Evolutionary conservation across 2,329 filamentous ascomycete species (phyloP).

Genomic region (Cladorrhinum sp.): DNA sequence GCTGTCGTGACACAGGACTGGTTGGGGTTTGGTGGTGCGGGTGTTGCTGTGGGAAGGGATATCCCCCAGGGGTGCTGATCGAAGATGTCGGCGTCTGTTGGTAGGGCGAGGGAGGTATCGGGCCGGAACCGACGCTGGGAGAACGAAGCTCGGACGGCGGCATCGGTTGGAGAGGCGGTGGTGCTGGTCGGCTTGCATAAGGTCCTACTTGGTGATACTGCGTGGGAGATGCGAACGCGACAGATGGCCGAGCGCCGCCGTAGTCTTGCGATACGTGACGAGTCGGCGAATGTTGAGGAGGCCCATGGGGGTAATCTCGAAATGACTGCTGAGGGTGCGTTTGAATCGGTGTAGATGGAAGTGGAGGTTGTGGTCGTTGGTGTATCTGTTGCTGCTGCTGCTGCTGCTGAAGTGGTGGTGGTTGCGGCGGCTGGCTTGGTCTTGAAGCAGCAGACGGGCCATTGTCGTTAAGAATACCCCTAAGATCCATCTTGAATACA

Average conservation of each 20-base stretch:
- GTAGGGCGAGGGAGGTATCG: constrained; percentile 46
- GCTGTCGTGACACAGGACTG: constrained; percentile 52
- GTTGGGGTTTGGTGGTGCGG: constrained; percentile 41
- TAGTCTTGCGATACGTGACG: constrained; percentile 48
- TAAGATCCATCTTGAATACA: constrained; percentile 47
- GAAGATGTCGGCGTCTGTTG: constrained; percentile 49
- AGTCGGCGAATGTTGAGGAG: constrained; percentile 48
- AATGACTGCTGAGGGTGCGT: constrained; percentile 40
- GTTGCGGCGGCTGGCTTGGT: constrained; percentile 27
- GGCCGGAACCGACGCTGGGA: constrained; percentile 43
- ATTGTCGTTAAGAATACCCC: constrained; percentile 54
- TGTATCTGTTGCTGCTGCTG: constrained; percentile 28
- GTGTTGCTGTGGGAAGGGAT: constrained; percentile 48
- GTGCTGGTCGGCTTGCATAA: constrained; percentile 44
- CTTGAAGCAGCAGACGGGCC: constrained; percentile 32
- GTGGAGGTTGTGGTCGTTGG: constrained; percentile 25
- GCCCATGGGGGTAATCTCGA: constrained; percentile 44
- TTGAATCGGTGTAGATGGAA: constrained; percentile 28
- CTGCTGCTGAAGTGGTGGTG: constrained; percentile 28
- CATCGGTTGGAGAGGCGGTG: constrained; percentile 46
- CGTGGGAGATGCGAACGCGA: constrained; percentile 39
- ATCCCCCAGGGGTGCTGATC: constrained; percentile 41
- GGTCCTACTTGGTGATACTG: constrained; percentile 34
- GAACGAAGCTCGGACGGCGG: constrained; percentile 48
- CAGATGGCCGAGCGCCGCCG: constrained; percentile 29